Conservation (phyloP, 1,139 yeast species). For the Eremothecium sinecaudum region DNA sequence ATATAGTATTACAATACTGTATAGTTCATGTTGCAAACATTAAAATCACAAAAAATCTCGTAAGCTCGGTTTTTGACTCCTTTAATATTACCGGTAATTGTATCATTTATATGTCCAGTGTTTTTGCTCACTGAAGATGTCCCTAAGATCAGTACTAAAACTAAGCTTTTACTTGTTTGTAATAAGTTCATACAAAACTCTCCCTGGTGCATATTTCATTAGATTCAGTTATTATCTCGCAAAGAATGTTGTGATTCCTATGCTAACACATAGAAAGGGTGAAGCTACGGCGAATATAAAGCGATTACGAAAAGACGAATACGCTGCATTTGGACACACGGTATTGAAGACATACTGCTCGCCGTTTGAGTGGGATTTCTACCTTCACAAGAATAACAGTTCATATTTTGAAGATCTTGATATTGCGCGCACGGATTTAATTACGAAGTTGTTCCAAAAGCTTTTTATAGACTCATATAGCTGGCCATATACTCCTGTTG, state of each 20-base stretch:
- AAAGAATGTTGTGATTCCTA: conserved; percentile 35
- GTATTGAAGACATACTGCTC: conserved; percentile 52
- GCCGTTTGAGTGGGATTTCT: conserved; percentile 74
- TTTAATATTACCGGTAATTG: too few relatives aligned
- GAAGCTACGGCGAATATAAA: conserved; percentile 18
- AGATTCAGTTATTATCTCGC: conserved; percentile 49
- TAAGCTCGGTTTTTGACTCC: too few relatives aligned
- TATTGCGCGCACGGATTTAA: conserved; percentile 58
- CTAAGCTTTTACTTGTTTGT: conserved; percentile 11
- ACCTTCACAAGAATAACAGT: conserved; percentile 77
- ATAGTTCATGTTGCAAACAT: too few relatives aligned
- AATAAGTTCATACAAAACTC: conserved; percentile 41
- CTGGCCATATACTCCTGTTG: conserved; percentile 71
- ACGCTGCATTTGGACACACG: conserved; percentile 37
- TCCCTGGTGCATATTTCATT: conserved; percentile 59
- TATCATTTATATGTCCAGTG: too few relatives aligned
- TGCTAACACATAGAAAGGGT: conserved; percentile 12
- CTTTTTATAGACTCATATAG: conserved; percentile 39
- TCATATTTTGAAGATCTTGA: conserved; percentile 83
- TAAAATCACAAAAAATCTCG: too few relatives aligned
- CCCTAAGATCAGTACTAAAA: background rate
- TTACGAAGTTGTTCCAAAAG: conserved; percentile 47
- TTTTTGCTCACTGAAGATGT: background rate
- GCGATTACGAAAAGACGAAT: conserved; percentile 16
- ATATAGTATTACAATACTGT: too few relatives aligned